A percentile compares a stretch with the other conserved stretches of the same genome.
phyloP scores from a whole-genome alignment of 1,284 basidiomycete genomes.

The Fistulinella cinereoalba region DNA sequence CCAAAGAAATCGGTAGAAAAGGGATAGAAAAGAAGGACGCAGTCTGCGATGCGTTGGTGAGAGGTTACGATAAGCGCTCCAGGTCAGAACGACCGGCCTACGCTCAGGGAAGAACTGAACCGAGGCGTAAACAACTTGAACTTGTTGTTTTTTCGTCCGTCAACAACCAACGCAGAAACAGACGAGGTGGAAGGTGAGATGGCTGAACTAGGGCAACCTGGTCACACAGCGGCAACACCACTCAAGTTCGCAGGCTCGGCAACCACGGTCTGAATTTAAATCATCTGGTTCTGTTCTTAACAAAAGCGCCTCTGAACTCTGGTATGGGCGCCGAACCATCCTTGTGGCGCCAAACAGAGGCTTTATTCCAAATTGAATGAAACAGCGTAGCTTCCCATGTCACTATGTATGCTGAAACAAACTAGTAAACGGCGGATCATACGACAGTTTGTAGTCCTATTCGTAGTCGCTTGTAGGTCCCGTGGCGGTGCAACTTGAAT shows the following conservation, averaged over 20 bases:
- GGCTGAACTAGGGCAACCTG: slow-evolving; percentile 14
- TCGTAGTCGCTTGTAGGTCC: too few species aligned
- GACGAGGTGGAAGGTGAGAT: slow-evolving; percentile 10
- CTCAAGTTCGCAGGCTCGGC: slow-evolving; percentile 33
- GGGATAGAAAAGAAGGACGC: slow-evolving; percentile 41
- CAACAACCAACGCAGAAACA: slow-evolving; percentile 36
- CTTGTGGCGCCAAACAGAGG: too few species aligned
- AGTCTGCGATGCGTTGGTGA: slow-evolving; percentile 39
- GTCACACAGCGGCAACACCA: too few species aligned
- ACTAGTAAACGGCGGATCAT: too few species aligned
- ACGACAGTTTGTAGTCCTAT: too few species aligned
- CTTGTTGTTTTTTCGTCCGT: slow-evolving; percentile 33
- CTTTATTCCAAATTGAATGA: too few species aligned
- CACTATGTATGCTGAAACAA: too few species aligned
- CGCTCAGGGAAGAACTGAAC: slow-evolving; percentile 27
- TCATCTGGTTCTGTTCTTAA: background rate
- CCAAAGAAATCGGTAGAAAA: slow-evolving; percentile 19
- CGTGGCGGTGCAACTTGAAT: too few species aligned
- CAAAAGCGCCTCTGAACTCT: too few species aligned
- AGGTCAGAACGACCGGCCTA: slow-evolving; percentile 33
- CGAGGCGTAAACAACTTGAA: slow-evolving; percentile 29
- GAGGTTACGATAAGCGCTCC: slow-evolving; percentile 36
- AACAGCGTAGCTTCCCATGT: too few species aligned
- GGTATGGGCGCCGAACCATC: too few species aligned
- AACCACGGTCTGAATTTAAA: slow-evolving; percentile 19